Percentiles rank a stretch among this genome's conserved stretches.
Evolutionary conservation across 140 eudicot species (phyloP).

Genomic region (Ambrosia hybrid): DNA sequence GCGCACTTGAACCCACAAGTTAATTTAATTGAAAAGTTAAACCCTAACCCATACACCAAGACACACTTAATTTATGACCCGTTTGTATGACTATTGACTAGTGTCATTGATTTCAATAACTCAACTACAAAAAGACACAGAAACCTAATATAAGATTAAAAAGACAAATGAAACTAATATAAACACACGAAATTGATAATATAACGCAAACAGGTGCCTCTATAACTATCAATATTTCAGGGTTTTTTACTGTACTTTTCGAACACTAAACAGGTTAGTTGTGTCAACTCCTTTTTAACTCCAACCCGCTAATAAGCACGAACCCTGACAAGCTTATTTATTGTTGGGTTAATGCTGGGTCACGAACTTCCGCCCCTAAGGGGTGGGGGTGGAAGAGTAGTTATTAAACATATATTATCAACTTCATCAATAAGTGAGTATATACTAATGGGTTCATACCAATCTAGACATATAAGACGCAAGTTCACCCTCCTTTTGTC

Average conservation of each 20-base stretch:
- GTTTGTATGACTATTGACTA: slow-evolving; percentile 11
- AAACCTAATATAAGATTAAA: background rate
- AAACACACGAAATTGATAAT: background rate
- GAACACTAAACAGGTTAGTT: too few species aligned
- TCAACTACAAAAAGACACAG: background rate
- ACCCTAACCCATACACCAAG: background rate
- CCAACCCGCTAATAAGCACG: too few species aligned
- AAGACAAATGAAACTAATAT: slow-evolving; percentile 7
- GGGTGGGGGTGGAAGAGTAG: background rate
- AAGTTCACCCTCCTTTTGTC: slow-evolving; percentile 96
- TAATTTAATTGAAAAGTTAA: background rate
- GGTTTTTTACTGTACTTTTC: too few species aligned
- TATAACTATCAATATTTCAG: too few species aligned
- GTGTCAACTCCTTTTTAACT: too few species aligned
- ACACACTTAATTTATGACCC: background rate
- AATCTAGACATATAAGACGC: slow-evolving; percentile 88
- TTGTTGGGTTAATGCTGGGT: too few species aligned
- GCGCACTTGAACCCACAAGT: background rate
- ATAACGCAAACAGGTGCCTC: background rate
- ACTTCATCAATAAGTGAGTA: slow-evolving; percentile 13
- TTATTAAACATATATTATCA: slow-evolving; percentile 3
- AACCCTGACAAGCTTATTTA: too few species aligned
- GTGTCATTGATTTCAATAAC: slow-evolving; percentile 15
- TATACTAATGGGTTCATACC: slow-evolving; percentile 43
- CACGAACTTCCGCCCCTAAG: too few species aligned